Evolutionary conservation across 1,284 basidiomycete genomes (phyloP).

Genomic region (Austropuccinia psidii): DNA sequence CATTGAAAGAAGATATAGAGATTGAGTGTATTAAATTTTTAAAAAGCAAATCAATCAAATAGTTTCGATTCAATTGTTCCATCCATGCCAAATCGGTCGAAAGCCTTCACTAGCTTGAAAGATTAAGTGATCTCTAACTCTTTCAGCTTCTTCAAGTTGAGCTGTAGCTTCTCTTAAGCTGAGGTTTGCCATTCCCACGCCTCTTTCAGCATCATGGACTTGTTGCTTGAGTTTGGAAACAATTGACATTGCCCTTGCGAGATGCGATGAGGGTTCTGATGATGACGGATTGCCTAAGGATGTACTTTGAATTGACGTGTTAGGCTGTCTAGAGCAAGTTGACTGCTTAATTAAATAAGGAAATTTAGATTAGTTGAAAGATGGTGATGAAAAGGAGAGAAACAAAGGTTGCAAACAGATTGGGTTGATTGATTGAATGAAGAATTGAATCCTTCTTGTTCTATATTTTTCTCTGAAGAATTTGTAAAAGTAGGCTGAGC

Average conservation of each 20-base stretch:
- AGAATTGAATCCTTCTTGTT: too few relatives aligned
- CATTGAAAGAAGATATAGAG: too few relatives aligned
- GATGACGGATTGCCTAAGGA: background rate
- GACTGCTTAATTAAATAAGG: background rate
- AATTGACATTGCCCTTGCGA: slow-evolving; percentile 4
- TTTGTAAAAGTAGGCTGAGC: background rate
- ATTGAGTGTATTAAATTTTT: too few relatives aligned
- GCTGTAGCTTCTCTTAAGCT: slow-evolving; percentile 4
- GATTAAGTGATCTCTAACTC: slow-evolving; percentile 1
- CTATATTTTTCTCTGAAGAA: too few relatives aligned
- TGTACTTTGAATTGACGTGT: background rate
- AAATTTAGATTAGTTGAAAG: background rate
- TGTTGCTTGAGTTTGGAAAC: background rate
- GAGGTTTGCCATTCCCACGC: slow-evolving; percentile 20
- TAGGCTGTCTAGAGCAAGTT: background rate
- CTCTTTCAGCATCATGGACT: slow-evolving; percentile 10
- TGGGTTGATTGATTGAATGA: background rate
- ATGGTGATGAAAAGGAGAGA: too few relatives aligned
- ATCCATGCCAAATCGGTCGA: slow-evolving; percentile 6
- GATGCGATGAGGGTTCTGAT: background rate
- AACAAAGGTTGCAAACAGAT: too few relatives aligned
- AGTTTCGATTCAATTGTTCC: too few relatives aligned
- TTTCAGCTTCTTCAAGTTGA: slow-evolving; percentile 14
- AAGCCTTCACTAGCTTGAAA: slow-evolving; percentile 18
- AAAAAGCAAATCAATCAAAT: too few relatives aligned